Conservation (phyloP, 2,329 filamentous ascomycete genomes). For the Xylaria multiplex region DNA sequence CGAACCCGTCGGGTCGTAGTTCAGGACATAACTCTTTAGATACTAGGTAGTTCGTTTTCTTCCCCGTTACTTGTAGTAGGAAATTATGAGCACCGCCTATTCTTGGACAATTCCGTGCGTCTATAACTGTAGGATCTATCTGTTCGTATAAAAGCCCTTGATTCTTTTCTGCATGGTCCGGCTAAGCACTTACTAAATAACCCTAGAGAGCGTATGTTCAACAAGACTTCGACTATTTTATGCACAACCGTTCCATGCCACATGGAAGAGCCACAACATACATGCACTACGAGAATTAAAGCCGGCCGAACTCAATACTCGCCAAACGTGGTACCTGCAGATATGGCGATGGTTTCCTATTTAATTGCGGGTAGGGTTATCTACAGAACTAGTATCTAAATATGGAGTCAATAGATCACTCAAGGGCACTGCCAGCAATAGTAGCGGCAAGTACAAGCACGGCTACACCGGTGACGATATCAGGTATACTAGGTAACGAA, state of each 20-base stretch:
- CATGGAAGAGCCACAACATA: slow-evolving; percentile 66
- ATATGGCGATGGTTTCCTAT: too few relatives aligned
- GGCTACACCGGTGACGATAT: slow-evolving; percentile 67
- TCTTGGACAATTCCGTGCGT: not conserved
- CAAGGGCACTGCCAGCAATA: slow-evolving; percentile 71
- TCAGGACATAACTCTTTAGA: slow-evolving; percentile 40
- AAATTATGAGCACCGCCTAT: not conserved
- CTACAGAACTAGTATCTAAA: slow-evolving; percentile 58
- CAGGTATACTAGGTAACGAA: slow-evolving; percentile 70
- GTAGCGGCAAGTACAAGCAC: slow-evolving; percentile 68
- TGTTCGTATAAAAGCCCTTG: not conserved
- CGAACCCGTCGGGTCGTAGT: slow-evolving; percentile 58
- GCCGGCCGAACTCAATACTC: not conserved
- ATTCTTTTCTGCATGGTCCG: slow-evolving; percentile 59
- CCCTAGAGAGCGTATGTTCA: slow-evolving; percentile 64
- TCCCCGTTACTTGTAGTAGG: not conserved
- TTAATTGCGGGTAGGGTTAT: slow-evolving; percentile 68
- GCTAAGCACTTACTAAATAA: slow-evolving; percentile 69
- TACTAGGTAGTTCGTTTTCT: not conserved
- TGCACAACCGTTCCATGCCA: slow-evolving; percentile 70
- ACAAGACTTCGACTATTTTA: slow-evolving; percentile 69
- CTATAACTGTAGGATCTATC: not conserved
- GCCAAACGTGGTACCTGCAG: slow-evolving; percentile 51
- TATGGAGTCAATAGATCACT: slow-evolving; percentile 61
- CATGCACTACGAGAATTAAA: slow-evolving; percentile 57